Base-by-base conservation (phyloP, 2,329 filamentous ascomycete species). In the Penicillium sp. region DNA sequence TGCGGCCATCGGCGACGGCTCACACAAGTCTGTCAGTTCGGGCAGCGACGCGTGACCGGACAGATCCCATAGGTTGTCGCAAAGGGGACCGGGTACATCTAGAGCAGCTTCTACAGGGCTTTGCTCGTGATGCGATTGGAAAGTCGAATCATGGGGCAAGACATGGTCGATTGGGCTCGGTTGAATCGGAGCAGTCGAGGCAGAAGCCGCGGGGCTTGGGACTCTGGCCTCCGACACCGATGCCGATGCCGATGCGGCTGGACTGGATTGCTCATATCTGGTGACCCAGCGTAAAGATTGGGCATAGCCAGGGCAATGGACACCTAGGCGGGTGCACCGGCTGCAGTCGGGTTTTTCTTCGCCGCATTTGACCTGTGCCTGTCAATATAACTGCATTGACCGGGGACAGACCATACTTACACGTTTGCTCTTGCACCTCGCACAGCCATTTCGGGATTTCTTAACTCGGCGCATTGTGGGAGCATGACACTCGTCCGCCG, bases 361-460 rank as follows among this genome's bases (percentile, higher is more conserved):
- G 59, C 72, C 73, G 53, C 72, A 75, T 64, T 75, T 75, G 47
- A 75, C 68, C 71, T 74, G 24, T 54, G 34, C 14, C 46, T 31
- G 54, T 51, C 40, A 52, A 43, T 32, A 39, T 29, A 10, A 22
- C 45, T 36, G 16, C 45, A 51, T 49, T 18, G 24, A 48, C 42
- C 22, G 50, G 43, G 42, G 34, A n/a, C 39, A 38, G 40, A 46
- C 40, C 18, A 43, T 21, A 64, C 64, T 52, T 13, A 75, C 72
- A 52, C 72, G 65, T 67, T 75, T 74, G 63, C 70, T 74, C 61
- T 75, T 75, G 62, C 73, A 75, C 42, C 72, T 67, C n/a, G 70
- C 69, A 61, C 73, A 75, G 7, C 73, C 73, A 53, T 74, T 73
- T n/a, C 73, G 70, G 47, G 72, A 75, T 53, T 75, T 75, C 62